Base-by-base conservation (phyloP, 2,329 filamentous ascomycete genomes). In the Cercospora zeae-maydis region DNA sequence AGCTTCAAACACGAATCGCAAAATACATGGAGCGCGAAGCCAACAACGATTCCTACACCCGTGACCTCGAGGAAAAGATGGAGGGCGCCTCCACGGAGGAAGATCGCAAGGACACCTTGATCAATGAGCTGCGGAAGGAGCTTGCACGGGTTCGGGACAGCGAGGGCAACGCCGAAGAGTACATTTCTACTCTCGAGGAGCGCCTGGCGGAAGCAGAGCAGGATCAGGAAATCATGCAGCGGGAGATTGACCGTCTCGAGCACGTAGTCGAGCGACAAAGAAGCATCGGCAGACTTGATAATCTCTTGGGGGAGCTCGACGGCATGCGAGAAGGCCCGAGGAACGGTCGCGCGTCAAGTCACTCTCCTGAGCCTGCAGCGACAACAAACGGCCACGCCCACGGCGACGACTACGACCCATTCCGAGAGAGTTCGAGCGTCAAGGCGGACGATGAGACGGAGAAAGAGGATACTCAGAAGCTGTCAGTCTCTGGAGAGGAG, bases 111-210 rank as follows among this genome's bases (percentile, higher is more conserved):
- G 86, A 91, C 6, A 87, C 89, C 13, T 89, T 96, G 59, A 88
- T 98, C 63, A 80, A 86, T 56, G 92, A 98, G 74, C 81, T 99
- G 58, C 90, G 93, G 56, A 97, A 96, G 74, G 95, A 99, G 78
- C 88, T 99, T 64, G 83, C 89, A 24, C 88, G 93, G 45, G 86
- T 93, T 14, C 87, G 93, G 54, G 95, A 97, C 72, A 97, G 92
- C 70, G 95, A 99, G 78, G 85, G 88, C 3, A 89, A 89, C 39
- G 92, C 88, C 69, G 95, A 99, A 75, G 95, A 98, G 68, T 99
- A 99, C 76, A 98, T 99, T 58, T 96, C 93, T 0, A 98, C 93
- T 0, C 81, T 99, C 10, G 95, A 99, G 75, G 95, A 98, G 78
- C 89, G 93, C 21, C 84, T 99, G 8, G 95, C 95, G 0, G 95